Conservation (phyloP, 1,284 basidiomycete genomes). For the Phellinidium pouzarii region DNA sequence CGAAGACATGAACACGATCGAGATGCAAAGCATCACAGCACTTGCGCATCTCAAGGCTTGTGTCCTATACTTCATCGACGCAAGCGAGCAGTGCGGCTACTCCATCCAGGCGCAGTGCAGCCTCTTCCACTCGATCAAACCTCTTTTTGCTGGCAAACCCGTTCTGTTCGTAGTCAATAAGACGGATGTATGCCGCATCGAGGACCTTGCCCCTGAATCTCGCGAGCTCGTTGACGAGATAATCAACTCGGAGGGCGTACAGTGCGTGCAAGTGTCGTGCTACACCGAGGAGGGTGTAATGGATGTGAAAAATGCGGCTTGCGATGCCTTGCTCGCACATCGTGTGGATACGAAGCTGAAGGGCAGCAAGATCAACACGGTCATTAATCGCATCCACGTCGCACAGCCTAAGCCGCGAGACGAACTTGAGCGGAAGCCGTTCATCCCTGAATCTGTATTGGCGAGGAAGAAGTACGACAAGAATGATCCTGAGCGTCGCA, state of each 20-base stretch:
- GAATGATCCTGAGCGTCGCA: slow-evolving; percentile 68
- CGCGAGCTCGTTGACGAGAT: slow-evolving; percentile 82
- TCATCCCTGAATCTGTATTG: slow-evolving; percentile 80
- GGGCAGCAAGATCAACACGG: slow-evolving; percentile 85
- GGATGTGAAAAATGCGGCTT: slow-evolving; percentile 88
- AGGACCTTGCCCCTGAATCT: slow-evolving; percentile 72
- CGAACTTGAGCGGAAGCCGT: slow-evolving; percentile 76
- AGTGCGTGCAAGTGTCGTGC: slow-evolving; percentile 80
- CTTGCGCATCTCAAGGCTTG: slow-evolving; percentile 90
- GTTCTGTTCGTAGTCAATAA: slow-evolving; percentile 93
- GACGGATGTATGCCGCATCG: slow-evolving; percentile 82
- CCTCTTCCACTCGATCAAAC: slow-evolving; percentile 97
- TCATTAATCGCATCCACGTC: slow-evolving; percentile 92
- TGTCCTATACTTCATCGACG: slow-evolving; percentile 94
- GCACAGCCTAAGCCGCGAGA: slow-evolving; percentile 85
- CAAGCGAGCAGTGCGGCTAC: slow-evolving; percentile 95
- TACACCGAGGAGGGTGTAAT: slow-evolving; percentile 95
- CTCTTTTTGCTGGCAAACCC: slow-evolving; percentile 88
- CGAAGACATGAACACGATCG: slow-evolving; percentile 98
- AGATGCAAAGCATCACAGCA: slow-evolving; percentile 98
- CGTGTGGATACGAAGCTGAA: slow-evolving; percentile 90
- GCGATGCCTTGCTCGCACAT: slow-evolving; percentile 87
- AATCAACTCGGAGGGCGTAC: slow-evolving; percentile 63
- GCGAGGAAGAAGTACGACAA: slow-evolving; percentile 80
- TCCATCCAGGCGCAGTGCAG: slow-evolving; percentile 93